Percentiles rank a stretch among this genome's conserved stretches.
phyloP scores from a whole-genome alignment of 2,329 filamentous ascomycete species.

The Aureobasidium sp. region DNA sequence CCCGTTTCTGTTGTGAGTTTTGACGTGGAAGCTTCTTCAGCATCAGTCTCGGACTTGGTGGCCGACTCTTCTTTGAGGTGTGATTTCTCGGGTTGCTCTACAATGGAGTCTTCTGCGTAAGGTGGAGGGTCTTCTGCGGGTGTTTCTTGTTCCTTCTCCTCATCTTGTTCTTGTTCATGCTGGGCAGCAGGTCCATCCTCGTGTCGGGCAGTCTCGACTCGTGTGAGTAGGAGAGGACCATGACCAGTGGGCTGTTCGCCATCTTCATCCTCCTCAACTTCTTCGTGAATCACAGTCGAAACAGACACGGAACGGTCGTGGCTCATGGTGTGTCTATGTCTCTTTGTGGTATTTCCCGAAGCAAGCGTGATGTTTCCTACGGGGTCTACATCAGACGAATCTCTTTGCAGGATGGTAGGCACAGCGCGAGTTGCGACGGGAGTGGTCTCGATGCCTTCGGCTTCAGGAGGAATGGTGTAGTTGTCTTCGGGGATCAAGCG shows the following conservation, averaged over 20 bases:
- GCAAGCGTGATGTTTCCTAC: slow-evolving; percentile 39
- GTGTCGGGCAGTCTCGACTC: slow-evolving; percentile 1
- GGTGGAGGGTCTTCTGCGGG: slow-evolving; percentile 3
- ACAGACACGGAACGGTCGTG: slow-evolving; percentile 60
- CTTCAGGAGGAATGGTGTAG: slow-evolving; percentile 89
- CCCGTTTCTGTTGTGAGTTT: background rate
- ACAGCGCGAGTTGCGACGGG: slow-evolving; percentile 14
- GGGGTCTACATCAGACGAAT: slow-evolving; percentile 22
- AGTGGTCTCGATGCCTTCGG: slow-evolving; percentile 64
- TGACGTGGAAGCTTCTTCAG: background rate
- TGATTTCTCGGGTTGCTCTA: slow-evolving; percentile 21
- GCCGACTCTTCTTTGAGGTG: background rate
- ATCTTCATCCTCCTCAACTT: slow-evolving; percentile 57
- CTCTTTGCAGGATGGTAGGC: background rate
- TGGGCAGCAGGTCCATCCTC: background rate
- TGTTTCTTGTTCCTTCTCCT: background rate
- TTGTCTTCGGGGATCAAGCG: slow-evolving; percentile 85
- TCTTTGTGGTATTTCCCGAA: slow-evolving; percentile 63
- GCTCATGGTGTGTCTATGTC: slow-evolving; percentile 75
- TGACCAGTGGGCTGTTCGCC: slow-evolving; percentile 2
- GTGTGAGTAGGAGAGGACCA: background rate
- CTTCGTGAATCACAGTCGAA: slow-evolving; percentile 72
- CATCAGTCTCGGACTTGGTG: background rate
- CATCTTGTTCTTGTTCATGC: background rate
- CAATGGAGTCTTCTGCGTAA: slow-evolving; percentile 13